phyloP scores from a whole-genome alignment of 139 green algal genomes.

The Coelastrella sp. region DNA sequence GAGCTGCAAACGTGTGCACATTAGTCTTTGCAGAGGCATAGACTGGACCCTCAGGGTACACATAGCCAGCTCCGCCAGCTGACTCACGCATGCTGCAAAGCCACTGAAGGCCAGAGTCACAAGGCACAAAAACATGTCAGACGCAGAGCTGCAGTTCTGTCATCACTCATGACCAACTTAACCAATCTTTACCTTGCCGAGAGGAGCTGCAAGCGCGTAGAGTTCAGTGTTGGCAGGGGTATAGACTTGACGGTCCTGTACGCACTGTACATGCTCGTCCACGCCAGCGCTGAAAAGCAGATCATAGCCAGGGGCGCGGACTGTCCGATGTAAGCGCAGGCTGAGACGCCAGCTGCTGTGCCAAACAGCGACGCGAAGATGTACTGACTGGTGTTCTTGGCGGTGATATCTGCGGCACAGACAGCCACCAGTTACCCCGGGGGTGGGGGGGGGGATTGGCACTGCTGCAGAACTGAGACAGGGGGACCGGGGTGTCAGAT shows the following conservation, averaged over 20 bases:
- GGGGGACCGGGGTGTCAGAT: no score
- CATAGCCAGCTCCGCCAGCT: no score
- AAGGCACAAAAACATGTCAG: background rate
- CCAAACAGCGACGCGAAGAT: slow-evolving; percentile 79
- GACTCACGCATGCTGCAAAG: no score
- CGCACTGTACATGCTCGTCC: slow-evolving; percentile 34
- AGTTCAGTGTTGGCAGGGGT: slow-evolving; percentile 79
- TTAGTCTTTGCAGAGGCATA: slow-evolving; percentile 80
- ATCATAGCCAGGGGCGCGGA: slow-evolving; percentile 36
- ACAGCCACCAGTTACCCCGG: no score
- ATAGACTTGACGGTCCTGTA: slow-evolving; percentile 63
- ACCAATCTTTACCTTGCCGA: slow-evolving; percentile 31
- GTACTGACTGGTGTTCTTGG: slow-evolving; percentile 77
- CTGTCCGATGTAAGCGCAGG: slow-evolving; percentile 61
- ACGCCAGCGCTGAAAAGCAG: slow-evolving; percentile 34
- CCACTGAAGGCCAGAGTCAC: background rate
- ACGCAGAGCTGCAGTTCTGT: background rate
- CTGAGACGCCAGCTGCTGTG: slow-evolving; percentile 58
- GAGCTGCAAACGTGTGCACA: slow-evolving; percentile 72
- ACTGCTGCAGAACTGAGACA: background rate
- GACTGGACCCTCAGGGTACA: slow-evolving; percentile 42
- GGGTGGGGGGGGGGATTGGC: no score
- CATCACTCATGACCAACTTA: background rate
- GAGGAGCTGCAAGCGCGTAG: slow-evolving; percentile 71
- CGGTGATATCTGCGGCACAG: slow-evolving; percentile 59